phyloP scores from a whole-genome alignment of 2,329 filamentous ascomycete genomes.

The Davidsoniella australis region DNA sequence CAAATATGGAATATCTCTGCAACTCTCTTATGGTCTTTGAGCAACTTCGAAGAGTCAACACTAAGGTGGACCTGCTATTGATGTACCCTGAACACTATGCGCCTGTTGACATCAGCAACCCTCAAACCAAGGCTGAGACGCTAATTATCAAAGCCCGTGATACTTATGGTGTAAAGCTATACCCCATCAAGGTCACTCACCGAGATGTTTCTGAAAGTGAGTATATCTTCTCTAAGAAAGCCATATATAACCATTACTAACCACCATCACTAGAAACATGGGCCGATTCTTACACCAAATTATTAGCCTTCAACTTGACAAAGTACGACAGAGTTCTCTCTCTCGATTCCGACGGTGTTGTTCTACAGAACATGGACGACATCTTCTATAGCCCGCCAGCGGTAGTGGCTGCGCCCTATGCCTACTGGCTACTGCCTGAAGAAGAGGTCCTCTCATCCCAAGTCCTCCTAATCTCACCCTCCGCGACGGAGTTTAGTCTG shows the following conservation, averaged over 20 bases:
- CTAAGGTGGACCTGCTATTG: constrained; percentile 27
- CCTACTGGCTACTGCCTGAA: constrained; percentile 48
- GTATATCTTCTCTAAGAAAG: constrained; percentile 8
- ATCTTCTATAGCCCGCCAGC: constrained; percentile 48
- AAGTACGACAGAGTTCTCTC: constrained; percentile 35
- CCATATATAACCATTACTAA: not conserved
- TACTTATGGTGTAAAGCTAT: constrained; percentile 27
- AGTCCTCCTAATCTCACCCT: constrained; percentile 45
- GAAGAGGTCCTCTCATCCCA: constrained; percentile 39
- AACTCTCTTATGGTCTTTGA: constrained; percentile 35
- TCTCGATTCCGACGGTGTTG: constrained; percentile 43
- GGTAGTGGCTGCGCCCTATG: constrained; percentile 49
- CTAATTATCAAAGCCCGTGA: constrained; percentile 27
- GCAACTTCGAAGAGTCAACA: constrained; percentile 24
- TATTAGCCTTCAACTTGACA: constrained; percentile 50
- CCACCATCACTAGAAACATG: constrained; percentile 28
- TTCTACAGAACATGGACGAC: constrained; percentile 50
- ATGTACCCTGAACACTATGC: constrained; percentile 26
- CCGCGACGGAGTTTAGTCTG: constrained; percentile 29
- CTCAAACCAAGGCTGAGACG: constrained; percentile 17
- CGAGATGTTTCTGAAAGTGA: constrained; percentile 22
- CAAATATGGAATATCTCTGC: constrained; percentile 29
- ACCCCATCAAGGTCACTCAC: constrained; percentile 24
- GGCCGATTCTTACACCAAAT: constrained; percentile 49
- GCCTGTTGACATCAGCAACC: constrained; percentile 18